A percentile compares a stretch with the other conserved stretches of the same genome.
Evolutionary conservation across 345 rosid genomes (phyloP).

Genomic region (Carallia brachiata): DNA sequence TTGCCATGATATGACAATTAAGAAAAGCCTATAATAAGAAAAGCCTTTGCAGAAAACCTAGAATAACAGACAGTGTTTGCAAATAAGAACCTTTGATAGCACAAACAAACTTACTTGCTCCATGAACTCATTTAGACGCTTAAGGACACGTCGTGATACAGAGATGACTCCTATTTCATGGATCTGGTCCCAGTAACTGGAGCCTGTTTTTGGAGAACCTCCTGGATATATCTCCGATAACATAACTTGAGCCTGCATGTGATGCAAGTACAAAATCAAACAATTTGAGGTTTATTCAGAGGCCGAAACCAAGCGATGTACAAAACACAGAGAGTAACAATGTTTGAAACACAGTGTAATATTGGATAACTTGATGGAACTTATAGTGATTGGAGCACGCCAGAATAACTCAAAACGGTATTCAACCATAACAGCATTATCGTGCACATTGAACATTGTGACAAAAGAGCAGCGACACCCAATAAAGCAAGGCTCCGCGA

Average conservation of each 20-base stretch:
- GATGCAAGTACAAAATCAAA: conserved; percentile 16
- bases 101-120: conserved; percentile 56
- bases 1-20: background rate
- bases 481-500: too few species aligned
- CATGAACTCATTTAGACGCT: conserved; percentile 69
- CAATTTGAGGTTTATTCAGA: background rate
- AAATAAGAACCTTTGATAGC: background rate
- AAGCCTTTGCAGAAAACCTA: background rate
- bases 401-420: too few species aligned
- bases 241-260: conserved; percentile 80
- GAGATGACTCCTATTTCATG: conserved; percentile 76
- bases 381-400: too few species aligned
- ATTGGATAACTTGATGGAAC: too few species aligned
- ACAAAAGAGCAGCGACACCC: too few species aligned
- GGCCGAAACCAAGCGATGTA: background rate
- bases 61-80: background rate
- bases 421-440: too few species aligned
- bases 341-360: too few species aligned
- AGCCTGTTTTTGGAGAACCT: conserved; percentile 78
- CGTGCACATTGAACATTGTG: too few species aligned
- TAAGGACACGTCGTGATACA: conserved; percentile 70
- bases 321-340: background rate
- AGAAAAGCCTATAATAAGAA: background rate
- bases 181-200: conserved; percentile 91
- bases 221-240: conserved; percentile 97